Base-by-base conservation (phyloP, 768 basidiomycete genomes). In the Psilocybe cyanescens region DNA sequence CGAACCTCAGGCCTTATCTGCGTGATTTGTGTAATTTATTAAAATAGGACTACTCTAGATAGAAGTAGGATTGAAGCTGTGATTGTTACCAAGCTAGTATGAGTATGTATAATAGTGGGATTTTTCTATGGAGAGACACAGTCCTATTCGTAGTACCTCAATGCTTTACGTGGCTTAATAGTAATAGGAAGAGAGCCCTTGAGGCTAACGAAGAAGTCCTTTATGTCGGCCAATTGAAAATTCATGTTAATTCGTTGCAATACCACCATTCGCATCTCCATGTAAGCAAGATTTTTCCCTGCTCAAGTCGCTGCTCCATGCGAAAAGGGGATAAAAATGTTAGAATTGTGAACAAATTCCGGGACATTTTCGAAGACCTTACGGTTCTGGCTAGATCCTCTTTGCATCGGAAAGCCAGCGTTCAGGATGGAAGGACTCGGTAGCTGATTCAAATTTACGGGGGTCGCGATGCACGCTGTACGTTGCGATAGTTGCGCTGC, bases 281-380 rank as follows among this genome's bases (percentile, higher is more conserved):
- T 62, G 61, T 68, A 75, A 4, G 78, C 78, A 24, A 79, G 66
- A 47, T 71, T 71, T 49, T 70, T 79, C n/a, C 84, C 85, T 12
- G 76, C 80, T 66, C 86, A 86, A 63, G 82, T 82, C 5, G 78
- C 75, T n/a, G 82, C 82, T 1, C 86, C 84, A 41, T 72, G 67
- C 17, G 77, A 77, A 63, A 78, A 79, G 4, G 77, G 73, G 17
- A 76, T 71, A 61, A 76, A 78, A 5, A 75, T 72, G 44, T 55
- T 65, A 12, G 59, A 50, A 62, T 74, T 72, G 51, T 67, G 70
- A 24, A 69, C 60, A 33, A 58, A 60, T 49, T 67, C 54, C 30
- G 73, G 65, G 52, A 67, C 54, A 54, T 69, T 64, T 58, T 67
- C 65, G 70, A 77, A 79, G 5, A 76, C 58, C 14, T 59, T 67